A percentile compares a stretch with the other conserved stretches of the same genome.
phyloP scores from a whole-genome alignment of 345 rosid species.

The Mangifera indica region DNA sequence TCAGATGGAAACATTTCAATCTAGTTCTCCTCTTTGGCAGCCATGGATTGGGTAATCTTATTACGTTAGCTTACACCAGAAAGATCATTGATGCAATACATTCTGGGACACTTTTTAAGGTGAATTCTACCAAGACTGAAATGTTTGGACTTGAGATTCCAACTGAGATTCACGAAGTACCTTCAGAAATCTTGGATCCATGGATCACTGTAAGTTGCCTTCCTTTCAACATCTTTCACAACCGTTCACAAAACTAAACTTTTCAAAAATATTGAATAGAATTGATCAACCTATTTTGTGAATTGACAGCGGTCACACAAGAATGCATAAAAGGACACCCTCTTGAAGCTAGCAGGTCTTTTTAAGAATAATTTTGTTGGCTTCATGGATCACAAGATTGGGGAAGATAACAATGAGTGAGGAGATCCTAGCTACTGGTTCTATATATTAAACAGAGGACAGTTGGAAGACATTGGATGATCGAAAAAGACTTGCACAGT shows the following conservation, averaged over 20 bases:
- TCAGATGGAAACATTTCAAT: not conserved
- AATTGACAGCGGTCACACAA: constrained; percentile 72
- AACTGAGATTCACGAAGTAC: constrained; percentile 67
- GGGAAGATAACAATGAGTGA: constrained; percentile 64
- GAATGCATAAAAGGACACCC: constrained; percentile 60
- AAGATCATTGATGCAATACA: constrained; percentile 88
- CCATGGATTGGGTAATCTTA: constrained; percentile 76
- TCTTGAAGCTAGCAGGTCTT: constrained; percentile 78
- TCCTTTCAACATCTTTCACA: not conserved
- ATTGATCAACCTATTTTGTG: not conserved
- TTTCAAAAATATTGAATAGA: too few species aligned
- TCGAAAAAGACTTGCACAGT: not conserved
- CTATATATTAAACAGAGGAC: constrained; percentile 37
- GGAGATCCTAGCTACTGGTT: constrained; percentile 87
- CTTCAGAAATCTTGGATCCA: constrained; percentile 79
- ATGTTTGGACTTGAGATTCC: constrained; percentile 87
- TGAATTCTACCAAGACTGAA: constrained; percentile 59
- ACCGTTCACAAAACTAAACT: not conserved
- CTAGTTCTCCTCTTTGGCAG: constrained; percentile 31
- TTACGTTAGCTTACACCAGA: constrained; percentile 76
- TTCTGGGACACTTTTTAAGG: constrained; percentile 65
- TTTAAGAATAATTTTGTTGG: constrained; percentile 75
- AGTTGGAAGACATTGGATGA: not conserved
- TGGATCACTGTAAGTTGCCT: constrained; percentile 54
- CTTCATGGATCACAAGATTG: constrained; percentile 72